Conservation (phyloP, 1,284 basidiomycete species). For the Pyrrhoderma lamaoense region DNA sequence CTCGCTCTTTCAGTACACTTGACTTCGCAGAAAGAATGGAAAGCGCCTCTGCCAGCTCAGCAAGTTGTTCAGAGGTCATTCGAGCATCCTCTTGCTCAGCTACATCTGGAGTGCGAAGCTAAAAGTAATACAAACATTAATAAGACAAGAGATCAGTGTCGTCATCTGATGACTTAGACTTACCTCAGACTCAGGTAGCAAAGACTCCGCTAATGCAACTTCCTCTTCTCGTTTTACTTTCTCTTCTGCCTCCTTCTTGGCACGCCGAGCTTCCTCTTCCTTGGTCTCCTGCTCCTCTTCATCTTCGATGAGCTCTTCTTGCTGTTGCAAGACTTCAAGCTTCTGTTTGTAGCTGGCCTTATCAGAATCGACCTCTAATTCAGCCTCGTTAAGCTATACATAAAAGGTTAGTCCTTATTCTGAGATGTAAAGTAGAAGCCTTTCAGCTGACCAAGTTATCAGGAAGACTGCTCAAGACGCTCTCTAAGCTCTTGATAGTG, state of each 20-base stretch:
- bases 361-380: constrained; percentile 91
- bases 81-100: constrained; percentile 67
- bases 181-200: constrained; percentile 77
- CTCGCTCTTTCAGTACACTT: constrained; percentile 94
- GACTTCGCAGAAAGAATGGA: constrained; percentile 91
- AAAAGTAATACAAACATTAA: constrained; percentile 6
- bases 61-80: constrained; percentile 96
- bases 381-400: constrained; percentile 85
- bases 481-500: constrained; percentile 71
- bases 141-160: constrained; percentile 1
- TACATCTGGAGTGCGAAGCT: constrained; percentile 26
- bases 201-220: constrained; percentile 64
- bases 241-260: constrained; percentile 73
- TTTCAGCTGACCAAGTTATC: constrained; percentile 75
- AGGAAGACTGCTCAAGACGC: constrained; percentile 87
- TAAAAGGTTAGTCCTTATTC: constrained; percentile 13
- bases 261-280: constrained; percentile 85
- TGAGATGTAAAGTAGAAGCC: background rate
- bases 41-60: constrained; percentile 89
- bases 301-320: constrained; percentile 98
- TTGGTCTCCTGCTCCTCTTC: constrained; percentile 98
- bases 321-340: constrained; percentile 94
- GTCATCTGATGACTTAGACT: constrained; percentile 14
- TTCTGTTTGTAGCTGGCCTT: constrained; percentile 97
- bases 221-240: constrained; percentile 47